Conservation (phyloP, 345 rosid genomes). For the Salix brachista region DNA sequence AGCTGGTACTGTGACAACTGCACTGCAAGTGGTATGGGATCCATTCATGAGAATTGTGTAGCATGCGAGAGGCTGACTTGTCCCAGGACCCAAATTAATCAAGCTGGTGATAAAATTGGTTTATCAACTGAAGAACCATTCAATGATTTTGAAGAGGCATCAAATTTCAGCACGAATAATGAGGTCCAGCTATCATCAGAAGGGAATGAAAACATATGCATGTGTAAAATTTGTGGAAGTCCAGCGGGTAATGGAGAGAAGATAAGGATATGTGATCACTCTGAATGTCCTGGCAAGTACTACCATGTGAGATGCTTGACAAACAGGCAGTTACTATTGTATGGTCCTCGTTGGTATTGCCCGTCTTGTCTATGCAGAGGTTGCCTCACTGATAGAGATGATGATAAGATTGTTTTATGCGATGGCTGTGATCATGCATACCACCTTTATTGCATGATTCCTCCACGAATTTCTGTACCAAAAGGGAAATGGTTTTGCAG, state of each 20-base stretch:
- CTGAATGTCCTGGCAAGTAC: constrained; percentile 54
- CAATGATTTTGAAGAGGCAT: constrained; percentile 36
- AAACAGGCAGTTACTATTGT: constrained; percentile 46
- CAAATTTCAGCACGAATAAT: constrained; percentile 38
- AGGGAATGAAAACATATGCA: constrained; percentile 7
- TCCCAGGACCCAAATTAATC: constrained; percentile 26
- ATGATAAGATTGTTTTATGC: constrained; percentile 71
- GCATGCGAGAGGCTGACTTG: constrained; percentile 65
- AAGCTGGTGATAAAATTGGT: constrained; percentile 23
- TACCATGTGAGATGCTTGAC: constrained; percentile 85
- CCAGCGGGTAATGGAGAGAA: constrained; percentile 39
- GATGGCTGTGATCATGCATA: constrained; percentile 91
- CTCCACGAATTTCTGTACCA: constrained; percentile 55
- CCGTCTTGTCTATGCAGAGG: constrained; percentile 84
- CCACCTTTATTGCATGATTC: constrained; percentile 81
- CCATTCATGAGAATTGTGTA: constrained; percentile 68
- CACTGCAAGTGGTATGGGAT: constrained; percentile 49
- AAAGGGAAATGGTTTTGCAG: constrained; percentile 77
- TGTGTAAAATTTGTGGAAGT: constrained; percentile 62
- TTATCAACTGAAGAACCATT: constrained; percentile 29
- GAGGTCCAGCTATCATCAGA: constrained; percentile 23
- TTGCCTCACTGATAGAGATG: constrained; percentile 75
- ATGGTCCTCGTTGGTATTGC: constrained; percentile 77
- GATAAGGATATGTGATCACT: constrained; percentile 56
- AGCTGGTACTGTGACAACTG: constrained; percentile 80